phyloP scores from a whole-genome alignment of 768 basidiomycete species.

The Lactarius trivialis region DNA sequence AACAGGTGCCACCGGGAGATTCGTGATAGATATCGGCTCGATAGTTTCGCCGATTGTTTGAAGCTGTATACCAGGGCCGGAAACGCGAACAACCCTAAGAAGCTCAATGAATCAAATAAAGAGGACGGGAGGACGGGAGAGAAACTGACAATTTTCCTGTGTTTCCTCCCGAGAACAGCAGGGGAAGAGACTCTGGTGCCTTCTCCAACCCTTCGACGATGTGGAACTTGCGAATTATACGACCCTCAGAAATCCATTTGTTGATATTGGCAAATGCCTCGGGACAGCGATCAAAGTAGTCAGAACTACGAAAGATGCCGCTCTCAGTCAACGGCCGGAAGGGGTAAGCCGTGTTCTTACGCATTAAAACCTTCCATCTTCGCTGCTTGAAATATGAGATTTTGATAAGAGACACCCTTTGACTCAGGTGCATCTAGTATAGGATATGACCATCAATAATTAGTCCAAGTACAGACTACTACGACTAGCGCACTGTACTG shows the following conservation, averaged over 20 bases:
- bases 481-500: conserved; percentile 54
- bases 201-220: conserved; percentile 69
- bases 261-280: conserved; percentile 53
- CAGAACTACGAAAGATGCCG: conserved; percentile 44
- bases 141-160: conserved; percentile 60
- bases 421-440: conserved; percentile 54
- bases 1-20: too few species aligned
- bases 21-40: too few species aligned
- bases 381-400: conserved; percentile 70
- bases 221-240: conserved; percentile 77
- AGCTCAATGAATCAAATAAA: not conserved
- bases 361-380: conserved; percentile 81
- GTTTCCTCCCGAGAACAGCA: conserved; percentile 73
- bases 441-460: not conserved
- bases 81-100: conserved; percentile 51
- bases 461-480: not conserved
- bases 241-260: conserved; percentile 53
- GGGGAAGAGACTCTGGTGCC: conserved; percentile 59
- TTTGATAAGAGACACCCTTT: conserved; percentile 60
- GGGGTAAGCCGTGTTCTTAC: conserved; percentile 35
- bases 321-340: not conserved
- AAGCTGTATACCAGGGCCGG: conserved; percentile 27
- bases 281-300: conserved; percentile 59
- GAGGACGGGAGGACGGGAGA: not conserved
- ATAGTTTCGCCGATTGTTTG: not conserved